A percentile compares a stretch with the other conserved stretches of the same genome.
Conservation (phyloP, 306 rosid genomes). For the Vachellia pachyceras region DNA sequence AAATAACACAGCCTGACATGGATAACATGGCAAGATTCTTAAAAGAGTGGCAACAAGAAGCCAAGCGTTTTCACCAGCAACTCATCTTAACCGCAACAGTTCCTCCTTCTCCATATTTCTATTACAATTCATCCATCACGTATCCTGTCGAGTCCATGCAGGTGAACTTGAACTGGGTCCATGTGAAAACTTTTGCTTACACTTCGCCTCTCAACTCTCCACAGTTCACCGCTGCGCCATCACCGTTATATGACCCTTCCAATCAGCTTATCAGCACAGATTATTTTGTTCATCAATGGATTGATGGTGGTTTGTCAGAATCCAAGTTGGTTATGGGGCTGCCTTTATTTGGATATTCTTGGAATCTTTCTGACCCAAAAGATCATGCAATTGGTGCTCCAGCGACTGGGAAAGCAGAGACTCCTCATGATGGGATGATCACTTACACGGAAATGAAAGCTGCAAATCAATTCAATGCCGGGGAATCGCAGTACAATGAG, state of each 20-base stretch:
- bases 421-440: not conserved
- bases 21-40: slow-evolving; percentile 39
- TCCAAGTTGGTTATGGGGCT: slow-evolving; percentile 44
- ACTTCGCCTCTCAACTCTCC: not conserved
- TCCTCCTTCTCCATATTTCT: not conserved
- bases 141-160: slow-evolving; percentile 38
- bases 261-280: not conserved
- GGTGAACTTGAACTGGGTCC: slow-evolving; percentile 48
- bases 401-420: not conserved
- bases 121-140: not conserved
- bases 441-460: slow-evolving; percentile 27
- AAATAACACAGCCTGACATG: slow-evolving; percentile 36
- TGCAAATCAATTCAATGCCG: not conserved
- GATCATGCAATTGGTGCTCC: slow-evolving; percentile 35
- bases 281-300: slow-evolving; percentile 34
- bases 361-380: slow-evolving; percentile 35
- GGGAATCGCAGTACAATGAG: slow-evolving; percentile 12
- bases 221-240: slow-evolving; percentile 19
- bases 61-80: not conserved
- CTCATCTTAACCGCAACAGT: slow-evolving; percentile 30
- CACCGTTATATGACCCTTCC: slow-evolving; percentile 45
- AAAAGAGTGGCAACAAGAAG: slow-evolving; percentile 45
- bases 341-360: slow-evolving; percentile 49
- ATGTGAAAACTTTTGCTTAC: slow-evolving; percentile 40
- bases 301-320: slow-evolving; percentile 16